Conservation (phyloP, 805 yeast genomes). For the Huiozyma naganishii region DNA sequence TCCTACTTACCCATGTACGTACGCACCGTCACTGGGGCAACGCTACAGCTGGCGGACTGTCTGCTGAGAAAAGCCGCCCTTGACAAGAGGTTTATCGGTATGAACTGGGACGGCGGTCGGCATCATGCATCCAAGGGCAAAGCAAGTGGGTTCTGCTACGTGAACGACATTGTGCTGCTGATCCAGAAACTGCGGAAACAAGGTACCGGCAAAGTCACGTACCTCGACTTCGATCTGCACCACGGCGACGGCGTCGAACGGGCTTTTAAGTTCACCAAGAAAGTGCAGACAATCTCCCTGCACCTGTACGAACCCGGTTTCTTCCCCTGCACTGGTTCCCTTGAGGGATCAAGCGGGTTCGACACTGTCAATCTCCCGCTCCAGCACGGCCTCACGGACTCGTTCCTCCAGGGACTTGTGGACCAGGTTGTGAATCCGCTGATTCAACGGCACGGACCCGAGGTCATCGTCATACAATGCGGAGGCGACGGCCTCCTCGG, state of each 20-base stretch:
- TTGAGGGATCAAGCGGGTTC: constrained; percentile 30
- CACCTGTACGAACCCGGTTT: constrained; percentile 60
- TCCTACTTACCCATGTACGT: constrained; percentile 43
- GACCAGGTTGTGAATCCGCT: constrained; percentile 35
- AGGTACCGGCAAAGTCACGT: constrained; percentile 38
- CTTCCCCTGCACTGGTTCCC: constrained; percentile 60
- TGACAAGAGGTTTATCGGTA: constrained; percentile 29
- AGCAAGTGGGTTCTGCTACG: constrained; percentile 65
- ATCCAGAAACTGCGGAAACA: constrained; percentile 40
- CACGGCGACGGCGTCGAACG: constrained; percentile 74
- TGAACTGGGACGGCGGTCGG: constrained; percentile 75
- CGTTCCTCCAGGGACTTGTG: constrained; percentile 29
- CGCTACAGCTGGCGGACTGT: constrained; percentile 38
- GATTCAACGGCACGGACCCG: constrained; percentile 33
- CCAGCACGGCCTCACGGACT: constrained; percentile 44
- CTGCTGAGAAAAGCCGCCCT: constrained; percentile 5
- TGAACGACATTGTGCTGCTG: constrained; percentile 55
- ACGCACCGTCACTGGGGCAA: constrained; percentile 42
- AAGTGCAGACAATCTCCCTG: constrained; percentile 50
- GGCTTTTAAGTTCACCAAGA: constrained; percentile 46
- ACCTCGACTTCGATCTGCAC: constrained; percentile 64
- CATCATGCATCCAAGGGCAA: constrained; percentile 49
- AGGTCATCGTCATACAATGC: constrained; percentile 50
- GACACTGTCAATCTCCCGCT: constrained; percentile 47
- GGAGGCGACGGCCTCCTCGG: constrained; percentile 69